phyloP scores from a whole-genome alignment of 75 land plant species.

The Gnetum montanum region DNA sequence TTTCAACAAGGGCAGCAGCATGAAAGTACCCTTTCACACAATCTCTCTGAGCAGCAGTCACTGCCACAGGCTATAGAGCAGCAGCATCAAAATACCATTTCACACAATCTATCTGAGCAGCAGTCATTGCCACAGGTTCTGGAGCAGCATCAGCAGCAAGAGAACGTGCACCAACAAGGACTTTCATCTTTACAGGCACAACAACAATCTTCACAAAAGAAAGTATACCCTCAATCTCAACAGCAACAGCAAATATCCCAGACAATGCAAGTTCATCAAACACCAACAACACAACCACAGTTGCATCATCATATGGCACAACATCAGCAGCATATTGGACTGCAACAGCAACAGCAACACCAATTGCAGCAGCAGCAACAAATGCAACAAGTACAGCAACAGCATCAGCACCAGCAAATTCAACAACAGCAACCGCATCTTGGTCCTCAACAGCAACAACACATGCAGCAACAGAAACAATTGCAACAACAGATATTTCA shows the following conservation, averaged over 20 bases:
- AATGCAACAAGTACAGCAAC: not conserved
- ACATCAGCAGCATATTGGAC: constrained; percentile 7
- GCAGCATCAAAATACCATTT: constrained; percentile 12
- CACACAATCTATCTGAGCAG: constrained; percentile 13
- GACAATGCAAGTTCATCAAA: not conserved
- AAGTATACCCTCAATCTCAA: constrained; percentile 5
- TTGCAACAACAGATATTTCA: not conserved
- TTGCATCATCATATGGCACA: not conserved
- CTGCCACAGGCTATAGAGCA: too few relatives aligned
- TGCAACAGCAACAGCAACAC: constrained; percentile 4
- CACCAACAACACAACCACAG: not conserved
- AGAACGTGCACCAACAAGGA: not conserved
- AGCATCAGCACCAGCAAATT: not conserved
- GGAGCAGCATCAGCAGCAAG: constrained; percentile 8
- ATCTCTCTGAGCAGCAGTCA: constrained; percentile 8
- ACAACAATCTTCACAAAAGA: too few relatives aligned
- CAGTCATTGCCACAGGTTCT: constrained; percentile 1
- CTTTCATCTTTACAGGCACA: not conserved
- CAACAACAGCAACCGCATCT: not conserved
- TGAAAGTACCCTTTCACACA: too few relatives aligned
- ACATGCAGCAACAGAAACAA: constrained; percentile 8
- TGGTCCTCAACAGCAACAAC: too few relatives aligned
- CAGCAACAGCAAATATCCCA: not conserved
- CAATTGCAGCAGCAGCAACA: constrained; percentile 7
- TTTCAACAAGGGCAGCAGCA: constrained; percentile 12